Evolutionary conservation across 2,329 filamentous ascomycete genomes (phyloP), one percentile per base, ranked within the genome.

Genomic region (Hysterium pulicare): DNA sequence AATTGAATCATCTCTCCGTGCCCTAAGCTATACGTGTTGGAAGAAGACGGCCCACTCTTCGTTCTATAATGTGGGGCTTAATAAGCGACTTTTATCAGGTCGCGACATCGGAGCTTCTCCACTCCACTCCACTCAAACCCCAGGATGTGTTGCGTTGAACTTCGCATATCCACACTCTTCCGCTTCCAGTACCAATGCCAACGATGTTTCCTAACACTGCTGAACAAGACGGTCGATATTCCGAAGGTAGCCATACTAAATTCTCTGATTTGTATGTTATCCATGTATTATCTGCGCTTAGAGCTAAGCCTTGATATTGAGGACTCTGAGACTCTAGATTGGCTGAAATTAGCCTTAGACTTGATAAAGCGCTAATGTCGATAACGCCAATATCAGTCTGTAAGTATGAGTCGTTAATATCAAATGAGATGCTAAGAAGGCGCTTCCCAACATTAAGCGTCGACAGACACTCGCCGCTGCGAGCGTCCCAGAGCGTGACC

Each of bases 351-450:
- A 28, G 28, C 9, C 15, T 34, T 11, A 19, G 20, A 13, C 16
- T 3, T 15, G 22, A 21, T 40, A 35, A 32, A 34, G 33, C 16
- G 21, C 17, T 37, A 35, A 57, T 30, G 24, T 7, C 33, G 19
- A 54, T 49, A 39, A 28, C 24, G 24, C 51, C 50, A 41, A 50
- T 45, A 22, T 52, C 47, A 40, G 54, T 53, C 28, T 47, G n/a
- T 23, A 56, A 49, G 50, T 31, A 48, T 22, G 41, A 50, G 38
- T 46, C 42, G 38, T 47, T 45, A 41, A 38, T 23, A 39, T 56
- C 33, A 33, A 58, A 53, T 32, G 49, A 54, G n/a, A 58, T 36
- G 22, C 38, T 31, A 16, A 1, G 21, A 40, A 54, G 42, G 38
- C 20, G 1, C 19, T 38, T 46, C 22, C 44, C 40, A 42, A 44